These are phyloP conservation scores for Rhizopogon rudus DNA, from an alignment of 768 basidiomycete genomes.

Conservation along the genomic window DNA sequence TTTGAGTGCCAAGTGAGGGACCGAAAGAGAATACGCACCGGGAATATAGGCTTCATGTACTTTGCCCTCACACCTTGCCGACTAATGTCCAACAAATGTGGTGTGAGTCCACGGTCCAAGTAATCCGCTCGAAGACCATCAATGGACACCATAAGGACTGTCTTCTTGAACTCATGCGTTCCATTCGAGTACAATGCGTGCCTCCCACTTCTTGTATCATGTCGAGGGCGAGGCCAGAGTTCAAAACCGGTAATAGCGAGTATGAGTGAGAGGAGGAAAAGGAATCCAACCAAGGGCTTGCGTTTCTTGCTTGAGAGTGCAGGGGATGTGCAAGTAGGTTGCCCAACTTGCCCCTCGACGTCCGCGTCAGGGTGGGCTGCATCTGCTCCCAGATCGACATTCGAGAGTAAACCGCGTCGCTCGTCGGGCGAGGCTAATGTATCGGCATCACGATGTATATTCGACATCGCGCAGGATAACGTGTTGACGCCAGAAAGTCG, in stretches of 20 bases:
- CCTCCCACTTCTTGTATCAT: neutral
- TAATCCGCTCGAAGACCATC: slow-evolving; percentile 88
- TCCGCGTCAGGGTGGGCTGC: neutral
- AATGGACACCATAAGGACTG: slow-evolving; percentile 81
- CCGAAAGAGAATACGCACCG: slow-evolving; percentile 41
- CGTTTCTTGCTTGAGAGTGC: neutral
- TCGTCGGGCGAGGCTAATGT: slow-evolving; percentile 11
- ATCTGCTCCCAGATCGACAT: slow-evolving; percentile 6
- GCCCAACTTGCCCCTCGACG: slow-evolving; percentile 3
- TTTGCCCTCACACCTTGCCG: slow-evolving; percentile 84
- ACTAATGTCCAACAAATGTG: slow-evolving; percentile 76
- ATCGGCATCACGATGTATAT: neutral
- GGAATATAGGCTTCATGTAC: slow-evolving; percentile 83
- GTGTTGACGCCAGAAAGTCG: neutral
- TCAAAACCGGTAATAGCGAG: slow-evolving; percentile 9
- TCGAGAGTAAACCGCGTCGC: slow-evolving; percentile 16
- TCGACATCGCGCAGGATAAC: neutral
- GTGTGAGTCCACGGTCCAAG: slow-evolving; percentile 79
- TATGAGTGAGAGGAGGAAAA: slow-evolving; percentile 10
- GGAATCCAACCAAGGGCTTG: slow-evolving; percentile 12
- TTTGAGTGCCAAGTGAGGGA: slow-evolving; percentile 1
- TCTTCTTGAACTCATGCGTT: slow-evolving; percentile 76
- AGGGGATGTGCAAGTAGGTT: neutral
- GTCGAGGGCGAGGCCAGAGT: neutral
- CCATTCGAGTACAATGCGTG: slow-evolving; percentile 63